These are phyloP conservation scores for Smittium culicis DNA, from an alignment of 371 early-diverging fungal species.

Conservation along the genomic window DNA sequence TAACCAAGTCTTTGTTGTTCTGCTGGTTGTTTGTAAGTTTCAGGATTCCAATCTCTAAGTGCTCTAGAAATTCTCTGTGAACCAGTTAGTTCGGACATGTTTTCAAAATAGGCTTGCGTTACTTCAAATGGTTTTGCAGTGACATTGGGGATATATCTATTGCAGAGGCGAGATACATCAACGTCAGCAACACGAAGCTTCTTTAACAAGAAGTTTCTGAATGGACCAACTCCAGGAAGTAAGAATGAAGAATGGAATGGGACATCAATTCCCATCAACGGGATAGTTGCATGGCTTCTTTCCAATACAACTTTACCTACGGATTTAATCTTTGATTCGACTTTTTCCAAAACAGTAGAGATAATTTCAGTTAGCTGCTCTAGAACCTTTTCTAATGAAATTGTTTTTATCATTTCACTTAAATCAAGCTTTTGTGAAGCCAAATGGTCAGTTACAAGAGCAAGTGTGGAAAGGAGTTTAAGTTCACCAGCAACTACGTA, in stretches of 20 bases:
- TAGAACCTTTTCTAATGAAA: constrained; percentile 75
- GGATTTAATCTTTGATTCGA: constrained; percentile 39
- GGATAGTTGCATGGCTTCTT: constrained; percentile 85
- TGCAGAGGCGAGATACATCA: constrained; percentile 55
- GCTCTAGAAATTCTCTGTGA: constrained; percentile 58
- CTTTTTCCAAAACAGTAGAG: constrained; percentile 46
- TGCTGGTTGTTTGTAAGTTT: constrained; percentile 42
- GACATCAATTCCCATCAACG: constrained; percentile 85
- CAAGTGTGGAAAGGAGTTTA: constrained; percentile 61
- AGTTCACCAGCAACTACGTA: constrained; percentile 89
- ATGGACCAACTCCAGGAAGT: constrained; percentile 74
- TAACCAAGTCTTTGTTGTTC: constrained; percentile 79
- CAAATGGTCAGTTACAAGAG: constrained; percentile 68
- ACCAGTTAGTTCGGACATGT: constrained; percentile 56
- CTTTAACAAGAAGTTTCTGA: constrained; percentile 74
- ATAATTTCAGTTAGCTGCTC: constrained; percentile 67
- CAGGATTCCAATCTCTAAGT: constrained; percentile 70
- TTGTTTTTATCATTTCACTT: constrained; percentile 66
- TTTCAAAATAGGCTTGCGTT: constrained; percentile 60
- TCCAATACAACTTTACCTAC: constrained; percentile 56
- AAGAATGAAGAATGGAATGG: constrained; percentile 95
- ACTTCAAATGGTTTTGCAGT: constrained; percentile 82
- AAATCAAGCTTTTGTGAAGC: constrained; percentile 55
- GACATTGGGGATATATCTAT: constrained; percentile 90
- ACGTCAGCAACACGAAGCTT: constrained; percentile 66